phyloP scores from a whole-genome alignment of 2,329 filamentous ascomycete genomes.

The Aspergillus amoenus region DNA sequence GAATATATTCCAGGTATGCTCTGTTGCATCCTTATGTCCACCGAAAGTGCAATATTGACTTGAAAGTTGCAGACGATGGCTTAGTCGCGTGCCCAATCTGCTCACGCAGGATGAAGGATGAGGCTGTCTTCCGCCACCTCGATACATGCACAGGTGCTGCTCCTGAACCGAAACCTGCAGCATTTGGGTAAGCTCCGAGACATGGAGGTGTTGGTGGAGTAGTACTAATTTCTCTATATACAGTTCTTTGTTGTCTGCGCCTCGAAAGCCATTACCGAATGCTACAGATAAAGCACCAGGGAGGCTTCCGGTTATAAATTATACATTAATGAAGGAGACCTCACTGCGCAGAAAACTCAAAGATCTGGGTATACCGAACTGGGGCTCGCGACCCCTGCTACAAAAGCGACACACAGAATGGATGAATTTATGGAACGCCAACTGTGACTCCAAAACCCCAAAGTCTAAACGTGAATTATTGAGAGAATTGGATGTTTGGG shows the following conservation, averaged over 20 bases:
- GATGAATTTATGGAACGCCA: slow-evolving; percentile 95
- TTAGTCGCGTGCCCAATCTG: slow-evolving; percentile 85
- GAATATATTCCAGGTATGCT: slow-evolving; percentile 37
- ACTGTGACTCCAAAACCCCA: slow-evolving; percentile 79
- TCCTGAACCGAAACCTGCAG: slow-evolving; percentile 17
- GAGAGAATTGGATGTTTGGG: slow-evolving; percentile 81
- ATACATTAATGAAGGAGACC: slow-evolving; percentile 79
- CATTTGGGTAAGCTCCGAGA: slow-evolving; percentile 28
- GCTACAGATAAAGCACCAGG: slow-evolving; percentile 49
- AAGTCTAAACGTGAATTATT: slow-evolving; percentile 70
- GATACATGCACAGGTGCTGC: slow-evolving; percentile 58
- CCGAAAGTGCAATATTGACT: not conserved
- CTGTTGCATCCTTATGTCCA: not conserved
- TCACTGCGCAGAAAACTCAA: slow-evolving; percentile 76
- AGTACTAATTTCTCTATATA: slow-evolving; percentile 24
- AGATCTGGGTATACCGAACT: slow-evolving; percentile 74
- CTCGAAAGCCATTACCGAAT: slow-evolving; percentile 16
- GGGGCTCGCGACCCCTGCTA: slow-evolving; percentile 67
- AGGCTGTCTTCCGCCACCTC: slow-evolving; percentile 75
- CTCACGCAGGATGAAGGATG: slow-evolving; percentile 72
- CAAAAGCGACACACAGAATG: slow-evolving; percentile 86
- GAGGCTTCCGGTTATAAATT: slow-evolving; percentile 77
- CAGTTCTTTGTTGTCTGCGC: slow-evolving; percentile 17
- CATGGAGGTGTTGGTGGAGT: not conserved
- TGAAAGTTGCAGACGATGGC: slow-evolving; percentile 61